Base-by-base conservation (phyloP, 2,329 filamentous ascomycete species). In the Phialophora tarda region DNA sequence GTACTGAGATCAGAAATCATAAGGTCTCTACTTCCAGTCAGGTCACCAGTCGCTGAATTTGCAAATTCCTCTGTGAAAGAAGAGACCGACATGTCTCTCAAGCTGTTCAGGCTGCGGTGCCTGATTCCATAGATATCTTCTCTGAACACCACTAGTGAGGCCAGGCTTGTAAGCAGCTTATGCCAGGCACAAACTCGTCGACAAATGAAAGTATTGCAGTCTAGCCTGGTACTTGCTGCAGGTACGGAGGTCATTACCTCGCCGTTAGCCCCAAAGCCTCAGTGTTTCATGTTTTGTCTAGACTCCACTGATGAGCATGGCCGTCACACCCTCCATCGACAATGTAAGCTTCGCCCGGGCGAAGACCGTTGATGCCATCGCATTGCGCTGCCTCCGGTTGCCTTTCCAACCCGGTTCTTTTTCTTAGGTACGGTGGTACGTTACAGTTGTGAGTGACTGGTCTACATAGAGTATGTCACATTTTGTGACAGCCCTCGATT, bases 201-300 rank as follows among this genome's bases (percentile, higher is more conserved):
- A 32, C 58, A 60, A 60, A 62, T 55, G 59, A 55, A 23, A 62
- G 55, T 23, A 21, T 41, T 28, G 17, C 59, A 26, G 32, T 53
- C 21, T 17, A 38, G 28, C 28, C 32, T 30, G 28, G 32, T 24
- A 11, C 28, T 26, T 53, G 62, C 38, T 57, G 62, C 50, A 57
- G 50, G 55, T 60, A 51, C 48, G 10, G 21, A 14, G 14, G 8
- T 2, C 48, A 23, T 51, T 26, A 0, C 38, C 47, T 50, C 47
- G 11, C 12, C 24, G 10, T 14, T 51, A 51, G 48, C 48, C 23
- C 48, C 41, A 47, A 61, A 47, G 56, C 47, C 53, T 54, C 48
- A 38, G 47, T 60, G 62, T 65, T 68, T 68, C 66, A 68, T 62
- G n/a, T 53, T 58, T 48, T 59, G 30, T 47, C 28, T 17, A 23